These are phyloP conservation scores for Citrus hindsii DNA, from an alignment of 345 rosid species.

Conservation along the genomic window DNA sequence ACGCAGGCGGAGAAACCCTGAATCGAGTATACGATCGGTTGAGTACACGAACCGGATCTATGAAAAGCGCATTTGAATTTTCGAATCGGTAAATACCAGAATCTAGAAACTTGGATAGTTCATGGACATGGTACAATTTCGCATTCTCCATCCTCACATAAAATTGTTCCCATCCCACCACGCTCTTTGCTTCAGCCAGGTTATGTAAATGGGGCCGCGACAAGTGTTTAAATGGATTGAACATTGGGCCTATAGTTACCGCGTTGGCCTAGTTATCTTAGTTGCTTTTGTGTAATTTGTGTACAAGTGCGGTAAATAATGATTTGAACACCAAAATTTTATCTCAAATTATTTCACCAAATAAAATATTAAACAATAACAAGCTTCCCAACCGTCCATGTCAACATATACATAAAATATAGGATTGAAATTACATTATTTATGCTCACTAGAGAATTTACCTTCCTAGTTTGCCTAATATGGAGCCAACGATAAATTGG, in stretches of 20 bases:
- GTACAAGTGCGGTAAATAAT: fast-evolving
- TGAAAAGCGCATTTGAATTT: constrained; percentile 37
- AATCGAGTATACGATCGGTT: constrained; percentile 59
- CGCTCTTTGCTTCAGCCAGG: background rate
- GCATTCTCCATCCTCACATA: constrained; percentile 23
- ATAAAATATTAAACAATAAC: too few relatives aligned
- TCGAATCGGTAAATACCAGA: constrained; percentile 54
- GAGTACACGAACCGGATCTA: constrained; percentile 68
- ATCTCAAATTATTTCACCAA: too few relatives aligned
- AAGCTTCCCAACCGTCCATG: too few relatives aligned
- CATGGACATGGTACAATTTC: constrained; percentile 3
- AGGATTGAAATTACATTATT: too few relatives aligned
- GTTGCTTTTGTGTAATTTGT: too few relatives aligned
- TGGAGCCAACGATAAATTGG: too few relatives aligned
- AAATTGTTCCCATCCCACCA: background rate
- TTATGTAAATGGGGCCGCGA: background rate
- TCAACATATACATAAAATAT: too few relatives aligned
- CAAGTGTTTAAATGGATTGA: background rate
- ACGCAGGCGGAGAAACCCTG: constrained; percentile 54
- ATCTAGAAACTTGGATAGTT: constrained; percentile 32
- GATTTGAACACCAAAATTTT: too few relatives aligned
- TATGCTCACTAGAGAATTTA: too few relatives aligned
- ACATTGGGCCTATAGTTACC: background rate
- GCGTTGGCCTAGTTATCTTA: background rate
- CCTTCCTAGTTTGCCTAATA: too few relatives aligned